Base-by-base conservation (phyloP, 139 green algal species). In the Asterochloris sp. region DNA sequence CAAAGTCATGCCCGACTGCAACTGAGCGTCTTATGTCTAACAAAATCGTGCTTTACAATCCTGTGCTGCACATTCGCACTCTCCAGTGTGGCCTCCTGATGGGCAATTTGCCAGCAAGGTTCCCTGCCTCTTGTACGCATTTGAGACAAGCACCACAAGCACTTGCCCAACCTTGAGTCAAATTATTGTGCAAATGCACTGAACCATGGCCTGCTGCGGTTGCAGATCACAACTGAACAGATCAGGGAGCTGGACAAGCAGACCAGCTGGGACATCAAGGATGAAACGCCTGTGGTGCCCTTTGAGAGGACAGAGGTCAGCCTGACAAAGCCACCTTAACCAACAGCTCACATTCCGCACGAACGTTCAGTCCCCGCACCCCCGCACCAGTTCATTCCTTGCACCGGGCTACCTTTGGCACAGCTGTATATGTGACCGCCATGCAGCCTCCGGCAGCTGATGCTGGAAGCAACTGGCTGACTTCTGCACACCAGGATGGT, bases 211-310 rank as follows among this genome's bases (percentile, higher is more conserved):
- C 17, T 71, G 17, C 38, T 69, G 23, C 54, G 23, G 16, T 12
- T 83, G 79, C 67, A 83, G 79, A 77, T 85, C 29, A 81, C 62
- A 23, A 81, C 81, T 47, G 60, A 85, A 29, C 62, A 85, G 63
- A 76, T 85, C 68, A 73, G 81, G 2, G 63, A 77, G 62, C 67
- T 85, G 74, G 81, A 81, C 27, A 69, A 29, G 23, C 26, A 80
- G 16, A 62, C 62, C 14, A 54, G 60, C 12, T 60, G n/a, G 28
- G n/a, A 73, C 60, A 21, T 73, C 62, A 84, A 71, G 27, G 75
- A 38, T 64, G 12, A 61, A 13, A 47, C 76, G 6, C 81, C 81
- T n/a, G 62, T 78, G 10, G 23, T 61, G 6, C 62, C 74, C 24
- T 28, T 81, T 24, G 81, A 85, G 63, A 85, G 80, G 16, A 26